Evolutionary conservation across 257 asterid genomes (phyloP).

Genomic region (Craterostigma plantagineum): DNA sequence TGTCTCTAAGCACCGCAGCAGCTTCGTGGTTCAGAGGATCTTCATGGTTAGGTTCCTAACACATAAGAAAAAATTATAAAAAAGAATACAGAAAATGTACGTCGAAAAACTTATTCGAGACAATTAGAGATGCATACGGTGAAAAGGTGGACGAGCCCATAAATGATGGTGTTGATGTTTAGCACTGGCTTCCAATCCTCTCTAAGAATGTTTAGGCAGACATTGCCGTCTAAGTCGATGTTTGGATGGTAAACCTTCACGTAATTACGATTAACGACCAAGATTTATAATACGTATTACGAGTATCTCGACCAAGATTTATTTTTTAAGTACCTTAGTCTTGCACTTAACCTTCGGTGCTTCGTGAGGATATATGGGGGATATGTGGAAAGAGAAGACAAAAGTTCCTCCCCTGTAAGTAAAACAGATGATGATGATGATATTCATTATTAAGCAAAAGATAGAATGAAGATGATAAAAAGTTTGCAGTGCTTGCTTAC

Average conservation of each 20-base stretch:
- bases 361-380: slow-evolving; percentile 94
- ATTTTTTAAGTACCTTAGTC: slow-evolving; percentile 57
- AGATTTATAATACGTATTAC: not conserved
- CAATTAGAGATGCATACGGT: slow-evolving; percentile 29
- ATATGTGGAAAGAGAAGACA: slow-evolving; percentile 74
- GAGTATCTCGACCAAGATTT: not conserved
- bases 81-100: not conserved
- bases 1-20: slow-evolving; percentile 77
- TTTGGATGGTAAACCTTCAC: slow-evolving; percentile 91
- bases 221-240: slow-evolving; percentile 91
- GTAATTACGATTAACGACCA: not conserved
- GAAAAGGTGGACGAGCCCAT: slow-evolving; percentile 83
- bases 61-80: slow-evolving; percentile 9
- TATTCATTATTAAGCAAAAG: too few relatives aligned
- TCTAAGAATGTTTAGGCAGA: slow-evolving; percentile 92
- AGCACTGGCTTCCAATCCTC: slow-evolving; percentile 99
- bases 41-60: slow-evolving; percentile 87
- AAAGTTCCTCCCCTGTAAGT: slow-evolving; percentile 62
- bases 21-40: slow-evolving; percentile 97
- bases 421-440: slow-evolving; percentile 7
- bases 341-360: slow-evolving; percentile 98
- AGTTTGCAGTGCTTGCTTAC: slow-evolving; percentile 27
- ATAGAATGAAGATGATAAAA: not conserved
- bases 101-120: not conserved
- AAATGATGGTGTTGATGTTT: slow-evolving; percentile 75